Evolutionary conservation across 2,329 filamentous ascomycete genomes (phyloP).

Genomic region (Blastomyces parvus): DNA sequence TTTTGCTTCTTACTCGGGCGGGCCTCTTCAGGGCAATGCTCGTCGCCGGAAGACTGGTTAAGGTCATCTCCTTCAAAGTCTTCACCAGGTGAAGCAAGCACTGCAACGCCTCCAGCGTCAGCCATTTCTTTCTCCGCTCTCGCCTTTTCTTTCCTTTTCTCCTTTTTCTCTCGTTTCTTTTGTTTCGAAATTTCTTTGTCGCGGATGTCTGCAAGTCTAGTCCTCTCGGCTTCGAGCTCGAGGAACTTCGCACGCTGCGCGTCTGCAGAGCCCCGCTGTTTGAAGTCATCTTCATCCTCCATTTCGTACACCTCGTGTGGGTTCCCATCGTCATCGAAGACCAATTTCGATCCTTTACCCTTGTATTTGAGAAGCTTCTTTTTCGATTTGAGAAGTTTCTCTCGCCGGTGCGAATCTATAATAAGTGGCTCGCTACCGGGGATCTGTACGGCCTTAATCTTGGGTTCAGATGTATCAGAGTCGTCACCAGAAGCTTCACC

Average conservation of each 20-base stretch:
- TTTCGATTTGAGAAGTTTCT: slow-evolving; percentile 91
- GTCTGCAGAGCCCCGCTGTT: slow-evolving; percentile 62
- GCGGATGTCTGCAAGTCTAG: slow-evolving; percentile 63
- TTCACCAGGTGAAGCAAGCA: slow-evolving; percentile 26
- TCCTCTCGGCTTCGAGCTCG: slow-evolving; percentile 61
- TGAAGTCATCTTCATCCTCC: slow-evolving; percentile 74
- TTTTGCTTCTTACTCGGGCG: slow-evolving; percentile 34
- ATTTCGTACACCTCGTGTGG: slow-evolving; percentile 81
- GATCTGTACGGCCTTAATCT: slow-evolving; percentile 41
- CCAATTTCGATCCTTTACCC: slow-evolving; percentile 70
- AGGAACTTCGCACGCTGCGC: slow-evolving; percentile 69
- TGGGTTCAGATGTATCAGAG: slow-evolving; percentile 37
- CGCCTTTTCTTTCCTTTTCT: slow-evolving; percentile 33
- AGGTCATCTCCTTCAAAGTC: slow-evolving; percentile 15
- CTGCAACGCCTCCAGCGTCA: slow-evolving; percentile 25
- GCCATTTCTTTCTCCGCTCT: slow-evolving; percentile 29
- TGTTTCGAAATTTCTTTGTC: slow-evolving; percentile 75
- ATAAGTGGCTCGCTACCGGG: slow-evolving; percentile 59
- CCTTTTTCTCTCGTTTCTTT: slow-evolving; percentile 50
- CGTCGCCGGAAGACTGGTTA: slow-evolving; percentile 17
- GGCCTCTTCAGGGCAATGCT: slow-evolving; percentile 15
- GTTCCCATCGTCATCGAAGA: slow-evolving; percentile 88
- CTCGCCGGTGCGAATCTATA: slow-evolving; percentile 87
- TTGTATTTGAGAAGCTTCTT: slow-evolving; percentile 89
- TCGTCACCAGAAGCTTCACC: slow-evolving; percentile 31